Evolutionary conservation across 2,329 filamentous ascomycete genomes (phyloP).

Genomic region (Botryosphaeria dothidea): DNA sequence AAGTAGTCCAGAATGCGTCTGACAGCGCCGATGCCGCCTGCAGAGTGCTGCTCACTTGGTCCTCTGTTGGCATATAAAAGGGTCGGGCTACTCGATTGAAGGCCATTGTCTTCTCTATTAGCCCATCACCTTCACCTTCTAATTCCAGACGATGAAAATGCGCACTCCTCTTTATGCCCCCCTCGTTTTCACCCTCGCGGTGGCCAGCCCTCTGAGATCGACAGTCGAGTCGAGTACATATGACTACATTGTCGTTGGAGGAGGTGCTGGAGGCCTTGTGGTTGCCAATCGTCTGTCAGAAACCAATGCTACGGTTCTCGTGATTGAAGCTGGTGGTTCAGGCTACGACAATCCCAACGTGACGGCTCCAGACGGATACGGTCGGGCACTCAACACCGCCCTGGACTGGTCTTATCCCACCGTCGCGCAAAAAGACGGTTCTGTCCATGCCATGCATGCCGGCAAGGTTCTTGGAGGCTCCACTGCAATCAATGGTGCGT

Average conservation of each 20-base stretch:
- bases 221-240: conserved; percentile 11
- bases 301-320: conserved; percentile 45
- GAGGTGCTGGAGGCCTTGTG: conserved; percentile 47
- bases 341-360: conserved; percentile 34
- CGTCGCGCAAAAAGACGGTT: conserved; percentile 34
- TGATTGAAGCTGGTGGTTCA: conserved; percentile 27
- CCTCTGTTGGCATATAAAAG: not conserved
- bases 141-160: not conserved
- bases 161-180: not conserved
- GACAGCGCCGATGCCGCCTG: not conserved
- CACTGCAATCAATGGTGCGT: conserved; percentile 43
- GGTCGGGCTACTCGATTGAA: not conserved
- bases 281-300: conserved; percentile 56
- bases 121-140: not conserved
- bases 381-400: conserved; percentile 26
- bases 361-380: conserved; percentile 28
- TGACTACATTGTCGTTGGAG: conserved; percentile 37
- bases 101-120: not conserved
- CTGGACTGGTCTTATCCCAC: conserved; percentile 46
- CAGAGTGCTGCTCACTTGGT: not conserved
- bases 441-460: conserved; percentile 27
- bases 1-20: not conserved
- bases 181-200: not conserved
- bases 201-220: not conserved
- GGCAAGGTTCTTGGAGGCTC: conserved; percentile 47